Evolutionary conservation across 2,329 filamentous ascomycete species (phyloP).

Genomic region (Epichloe brachyelytri): DNA sequence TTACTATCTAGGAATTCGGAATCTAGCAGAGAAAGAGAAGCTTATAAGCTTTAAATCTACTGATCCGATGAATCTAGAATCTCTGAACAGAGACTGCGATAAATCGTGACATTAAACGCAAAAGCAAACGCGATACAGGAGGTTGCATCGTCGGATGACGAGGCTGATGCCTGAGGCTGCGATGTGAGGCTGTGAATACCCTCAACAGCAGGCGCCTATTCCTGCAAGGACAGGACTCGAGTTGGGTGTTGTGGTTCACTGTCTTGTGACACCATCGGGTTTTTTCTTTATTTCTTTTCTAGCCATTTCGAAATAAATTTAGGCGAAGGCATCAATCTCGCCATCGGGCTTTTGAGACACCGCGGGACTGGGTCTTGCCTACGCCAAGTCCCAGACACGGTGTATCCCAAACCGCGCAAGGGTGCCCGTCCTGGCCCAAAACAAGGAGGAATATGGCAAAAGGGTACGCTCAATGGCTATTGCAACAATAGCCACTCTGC

Average conservation of each 20-base stretch:
- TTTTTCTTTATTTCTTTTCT: too few species aligned
- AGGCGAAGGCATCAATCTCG: not conserved
- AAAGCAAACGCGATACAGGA: too few species aligned
- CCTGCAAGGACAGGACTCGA: too few species aligned
- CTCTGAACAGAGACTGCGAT: too few species aligned
- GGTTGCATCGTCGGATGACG: too few species aligned
- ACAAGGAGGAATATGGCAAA: not conserved
- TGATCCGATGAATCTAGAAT: too few species aligned
- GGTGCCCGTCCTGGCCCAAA: not conserved
- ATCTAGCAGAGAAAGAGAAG: too few species aligned
- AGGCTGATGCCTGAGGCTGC: too few species aligned
- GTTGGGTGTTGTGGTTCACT: not conserved
- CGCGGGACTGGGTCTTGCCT: not conserved
- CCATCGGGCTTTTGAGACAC: not conserved
- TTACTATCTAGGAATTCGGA: too few species aligned
- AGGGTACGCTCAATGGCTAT: not conserved
- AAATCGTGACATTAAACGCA: too few species aligned
- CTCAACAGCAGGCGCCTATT: not conserved
- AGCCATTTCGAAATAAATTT: not conserved
- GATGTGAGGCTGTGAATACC: too few species aligned
- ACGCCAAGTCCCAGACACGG: not conserved
- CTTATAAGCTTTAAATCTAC: too few species aligned
- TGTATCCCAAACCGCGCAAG: not conserved
- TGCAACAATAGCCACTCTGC: not conserved
- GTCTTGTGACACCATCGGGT: not conserved